Conservation (phyloP, 2,329 filamentous ascomycete species). For the Annulohypoxylon truncatum region DNA sequence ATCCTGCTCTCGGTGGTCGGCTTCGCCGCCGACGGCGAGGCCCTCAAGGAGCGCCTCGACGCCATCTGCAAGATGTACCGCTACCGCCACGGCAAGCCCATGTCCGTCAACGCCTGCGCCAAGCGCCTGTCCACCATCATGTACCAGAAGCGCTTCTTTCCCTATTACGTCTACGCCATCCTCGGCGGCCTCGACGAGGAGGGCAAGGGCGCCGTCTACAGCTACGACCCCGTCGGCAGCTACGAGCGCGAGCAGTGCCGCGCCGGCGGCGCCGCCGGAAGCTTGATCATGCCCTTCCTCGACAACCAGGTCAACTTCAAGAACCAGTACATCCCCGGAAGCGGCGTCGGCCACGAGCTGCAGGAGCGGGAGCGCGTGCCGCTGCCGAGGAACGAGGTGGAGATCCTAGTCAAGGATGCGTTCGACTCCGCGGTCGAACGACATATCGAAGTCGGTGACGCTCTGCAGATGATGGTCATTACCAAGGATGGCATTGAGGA, state of each 20-base stretch:
- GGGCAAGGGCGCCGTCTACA: conserved; percentile 93
- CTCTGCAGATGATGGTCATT: conserved; percentile 94
- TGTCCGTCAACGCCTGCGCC: conserved; percentile 93
- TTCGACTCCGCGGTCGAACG: conserved; percentile 98
- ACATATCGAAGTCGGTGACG: conserved; percentile 98
- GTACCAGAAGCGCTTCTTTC: conserved; percentile 98
- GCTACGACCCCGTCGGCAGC: conserved; percentile 96
- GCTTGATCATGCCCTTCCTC: conserved; percentile 98
- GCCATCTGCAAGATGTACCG: conserved; percentile 98
- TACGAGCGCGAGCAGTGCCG: conserved; percentile 98
- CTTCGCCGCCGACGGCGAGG: conserved; percentile 93
- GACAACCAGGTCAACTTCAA: conserved; percentile 99
- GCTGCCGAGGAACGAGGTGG: conserved; percentile 77
- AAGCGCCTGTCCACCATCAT: conserved; percentile 95
- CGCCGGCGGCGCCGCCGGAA: conserved; percentile 90
- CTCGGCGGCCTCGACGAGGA: conserved; percentile 94
- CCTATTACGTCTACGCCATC: conserved; percentile 97
- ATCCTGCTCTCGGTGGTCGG: conserved; percentile 95
- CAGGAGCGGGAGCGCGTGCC: conserved; percentile 77
- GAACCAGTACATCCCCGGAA: conserved; percentile 94
- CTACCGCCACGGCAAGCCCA: conserved; percentile 97
- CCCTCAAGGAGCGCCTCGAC: conserved; percentile 92
- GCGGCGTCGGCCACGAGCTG: conserved; percentile 83
- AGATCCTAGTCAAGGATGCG: conserved; percentile 92
- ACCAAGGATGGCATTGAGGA: conserved; percentile 91